Conservation (phyloP, 208 protist species). For the Trichomonas vaginalis region DNA sequence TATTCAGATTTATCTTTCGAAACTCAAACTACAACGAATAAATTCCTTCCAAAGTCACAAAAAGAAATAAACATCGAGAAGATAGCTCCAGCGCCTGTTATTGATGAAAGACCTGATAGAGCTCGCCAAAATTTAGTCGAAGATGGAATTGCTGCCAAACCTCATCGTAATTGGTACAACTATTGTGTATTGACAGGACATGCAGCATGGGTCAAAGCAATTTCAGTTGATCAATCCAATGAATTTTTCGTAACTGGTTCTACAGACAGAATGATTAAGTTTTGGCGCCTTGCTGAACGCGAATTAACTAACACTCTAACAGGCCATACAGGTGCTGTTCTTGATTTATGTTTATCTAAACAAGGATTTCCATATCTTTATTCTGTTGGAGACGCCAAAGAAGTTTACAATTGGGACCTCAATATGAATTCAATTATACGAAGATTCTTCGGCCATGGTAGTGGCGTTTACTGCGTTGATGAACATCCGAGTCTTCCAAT, state of each 20-base stretch:
- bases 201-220: slow-evolving; percentile 65
- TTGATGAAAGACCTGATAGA: not conserved
- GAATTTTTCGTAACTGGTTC: slow-evolving; percentile 93
- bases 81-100: not conserved
- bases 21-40: not conserved
- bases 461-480: slow-evolving; percentile 48
- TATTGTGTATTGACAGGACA: not conserved
- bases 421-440: slow-evolving; percentile 62
- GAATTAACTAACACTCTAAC: slow-evolving; percentile 90
- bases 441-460: slow-evolving; percentile 87
- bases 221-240: slow-evolving; percentile 88
- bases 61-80: not conserved
- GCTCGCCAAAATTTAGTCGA: not conserved
- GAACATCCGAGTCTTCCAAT: slow-evolving; percentile 88
- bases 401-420: slow-evolving; percentile 95
- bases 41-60: not conserved
- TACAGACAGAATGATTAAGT: slow-evolving; percentile 64
- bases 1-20: not conserved
- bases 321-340: slow-evolving; percentile 70
- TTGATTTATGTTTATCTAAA: slow-evolving; percentile 51
- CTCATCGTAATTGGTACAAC: not conserved
- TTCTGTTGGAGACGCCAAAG: slow-evolving; percentile 87
- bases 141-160: not conserved
- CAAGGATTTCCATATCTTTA: slow-evolving; percentile 88
- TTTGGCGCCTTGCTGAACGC: slow-evolving; percentile 85